Evolutionary conservation across 192 early-diverging fungal species (phyloP).

Genomic region (Spinellus fusiger): DNA sequence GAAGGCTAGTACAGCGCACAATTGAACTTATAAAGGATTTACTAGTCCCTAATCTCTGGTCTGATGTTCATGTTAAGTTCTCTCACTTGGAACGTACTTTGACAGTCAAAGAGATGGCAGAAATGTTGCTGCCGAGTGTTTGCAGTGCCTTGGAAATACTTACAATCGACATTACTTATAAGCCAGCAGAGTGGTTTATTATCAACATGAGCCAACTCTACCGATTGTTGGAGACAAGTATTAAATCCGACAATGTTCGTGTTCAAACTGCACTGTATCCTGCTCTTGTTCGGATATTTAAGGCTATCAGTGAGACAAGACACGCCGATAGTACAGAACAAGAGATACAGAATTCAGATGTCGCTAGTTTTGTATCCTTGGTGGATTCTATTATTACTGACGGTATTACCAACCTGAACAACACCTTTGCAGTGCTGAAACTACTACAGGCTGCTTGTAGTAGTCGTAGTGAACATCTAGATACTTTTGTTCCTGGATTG

Average conservation of each 20-base stretch:
- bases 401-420: constrained; percentile 58
- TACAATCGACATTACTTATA: constrained; percentile 51
- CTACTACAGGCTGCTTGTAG: constrained; percentile 62
- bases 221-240: constrained; percentile 58
- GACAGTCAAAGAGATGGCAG: constrained; percentile 47
- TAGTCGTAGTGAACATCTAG: constrained; percentile 58
- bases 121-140: constrained; percentile 46
- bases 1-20: constrained; percentile 48
- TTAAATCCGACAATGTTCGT: constrained; percentile 68
- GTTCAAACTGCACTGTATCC: constrained; percentile 67
- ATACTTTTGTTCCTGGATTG: constrained; percentile 66
- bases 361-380: constrained; percentile 48
- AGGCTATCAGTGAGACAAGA: constrained; percentile 41
- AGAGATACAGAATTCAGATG: constrained; percentile 36
- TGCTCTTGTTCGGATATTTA: constrained; percentile 69
- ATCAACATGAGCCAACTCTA: constrained; percentile 58
- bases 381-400: constrained; percentile 63
- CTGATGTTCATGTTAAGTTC: constrained; percentile 63
- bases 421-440: constrained; percentile 60
- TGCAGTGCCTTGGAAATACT: constrained; percentile 70
- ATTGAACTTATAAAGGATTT: constrained; percentile 59
- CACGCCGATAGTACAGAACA: constrained; percentile 32
- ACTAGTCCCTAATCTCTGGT: constrained; percentile 61
- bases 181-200: constrained; percentile 58
- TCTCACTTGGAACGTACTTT: constrained; percentile 61